These are phyloP conservation scores for Populus davidiana DNA, from an alignment of 345 rosid species.

Conservation along the genomic window DNA sequence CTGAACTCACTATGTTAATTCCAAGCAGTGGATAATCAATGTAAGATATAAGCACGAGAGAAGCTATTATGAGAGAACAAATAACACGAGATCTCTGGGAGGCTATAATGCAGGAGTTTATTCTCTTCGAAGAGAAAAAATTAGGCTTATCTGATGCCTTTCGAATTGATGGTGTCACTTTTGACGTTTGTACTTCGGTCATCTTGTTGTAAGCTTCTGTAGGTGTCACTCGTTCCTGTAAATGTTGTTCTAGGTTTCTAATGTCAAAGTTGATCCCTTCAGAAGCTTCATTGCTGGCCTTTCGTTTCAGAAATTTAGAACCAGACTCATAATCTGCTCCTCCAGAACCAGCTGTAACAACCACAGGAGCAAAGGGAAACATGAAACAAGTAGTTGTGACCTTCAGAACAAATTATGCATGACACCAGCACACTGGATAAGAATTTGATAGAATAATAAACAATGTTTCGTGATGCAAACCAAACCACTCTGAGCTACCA, in stretches of 20 bases:
- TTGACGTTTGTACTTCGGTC: background rate
- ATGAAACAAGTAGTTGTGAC: too few relatives aligned
- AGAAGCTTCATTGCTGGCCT: background rate
- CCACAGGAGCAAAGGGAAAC: background rate
- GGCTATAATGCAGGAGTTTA: constrained; percentile 51
- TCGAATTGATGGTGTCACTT: background rate
- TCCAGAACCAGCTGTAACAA: constrained; percentile 1
- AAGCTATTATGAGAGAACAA: constrained; percentile 56
- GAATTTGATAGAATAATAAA: too few relatives aligned
- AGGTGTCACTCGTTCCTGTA: background rate
- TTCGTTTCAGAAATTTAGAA: background rate
- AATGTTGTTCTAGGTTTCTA: background rate
- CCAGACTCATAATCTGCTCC: background rate
- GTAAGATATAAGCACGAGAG: constrained; percentile 47
- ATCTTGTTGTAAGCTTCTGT: background rate
- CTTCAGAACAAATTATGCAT: too few relatives aligned
- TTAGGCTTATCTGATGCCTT: background rate
- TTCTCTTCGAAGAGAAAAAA: constrained; percentile 49
- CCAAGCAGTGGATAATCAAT: constrained; percentile 40
- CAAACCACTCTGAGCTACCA: too few relatives aligned
- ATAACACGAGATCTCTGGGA: constrained; percentile 51
- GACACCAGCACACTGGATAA: too few relatives aligned
- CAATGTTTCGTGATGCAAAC: too few relatives aligned
- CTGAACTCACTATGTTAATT: constrained; percentile 31
- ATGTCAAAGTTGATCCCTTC: background rate